phyloP scores from a whole-genome alignment of 805 yeast genomes.

The Wickerhamiella domercqiae region DNA sequence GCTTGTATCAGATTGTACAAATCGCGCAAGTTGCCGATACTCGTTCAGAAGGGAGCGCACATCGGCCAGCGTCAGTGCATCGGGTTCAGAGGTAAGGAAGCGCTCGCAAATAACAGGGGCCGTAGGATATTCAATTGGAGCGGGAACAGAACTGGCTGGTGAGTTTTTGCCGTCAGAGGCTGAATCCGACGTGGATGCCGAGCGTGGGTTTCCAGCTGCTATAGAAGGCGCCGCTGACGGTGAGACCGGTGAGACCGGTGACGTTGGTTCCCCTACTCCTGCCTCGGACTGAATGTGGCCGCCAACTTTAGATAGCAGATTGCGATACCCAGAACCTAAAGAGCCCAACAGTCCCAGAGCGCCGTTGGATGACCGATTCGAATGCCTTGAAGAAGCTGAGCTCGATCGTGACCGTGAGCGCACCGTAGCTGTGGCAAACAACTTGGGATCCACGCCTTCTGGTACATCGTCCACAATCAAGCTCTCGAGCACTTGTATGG shows the following conservation, averaged over 20 bases:
- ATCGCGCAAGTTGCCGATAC: constrained; percentile 27
- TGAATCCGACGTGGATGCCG: neutral
- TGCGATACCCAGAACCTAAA: neutral
- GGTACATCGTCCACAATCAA: constrained; percentile 22
- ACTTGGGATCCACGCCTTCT: constrained; percentile 16
- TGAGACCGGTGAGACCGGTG: neutral
- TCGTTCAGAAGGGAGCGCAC: constrained; percentile 24
- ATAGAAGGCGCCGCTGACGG: neutral
- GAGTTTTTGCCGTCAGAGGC: neutral
- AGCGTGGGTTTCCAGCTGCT: neutral
- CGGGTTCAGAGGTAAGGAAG: constrained; percentile 19
- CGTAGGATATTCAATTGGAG: neutral
- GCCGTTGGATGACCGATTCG: constrained; percentile 9
- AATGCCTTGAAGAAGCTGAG: constrained; percentile 20
- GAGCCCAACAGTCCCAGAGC: neutral
- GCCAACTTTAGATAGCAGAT: neutral
- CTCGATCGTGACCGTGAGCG: constrained; percentile 10
- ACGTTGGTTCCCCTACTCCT: neutral
- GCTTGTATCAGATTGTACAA: no score
- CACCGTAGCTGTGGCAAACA: constrained; percentile 12
- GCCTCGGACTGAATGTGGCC: neutral
- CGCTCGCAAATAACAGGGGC: constrained; percentile 11
- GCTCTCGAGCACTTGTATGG: constrained; percentile 25
- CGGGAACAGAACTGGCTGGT: neutral
- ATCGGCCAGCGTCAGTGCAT: constrained; percentile 23